Evolutionary conservation across 208 protist genomes (phyloP), one percentile per base, ranked within the genome.

Genomic region (Borovskyia barvae): DNA sequence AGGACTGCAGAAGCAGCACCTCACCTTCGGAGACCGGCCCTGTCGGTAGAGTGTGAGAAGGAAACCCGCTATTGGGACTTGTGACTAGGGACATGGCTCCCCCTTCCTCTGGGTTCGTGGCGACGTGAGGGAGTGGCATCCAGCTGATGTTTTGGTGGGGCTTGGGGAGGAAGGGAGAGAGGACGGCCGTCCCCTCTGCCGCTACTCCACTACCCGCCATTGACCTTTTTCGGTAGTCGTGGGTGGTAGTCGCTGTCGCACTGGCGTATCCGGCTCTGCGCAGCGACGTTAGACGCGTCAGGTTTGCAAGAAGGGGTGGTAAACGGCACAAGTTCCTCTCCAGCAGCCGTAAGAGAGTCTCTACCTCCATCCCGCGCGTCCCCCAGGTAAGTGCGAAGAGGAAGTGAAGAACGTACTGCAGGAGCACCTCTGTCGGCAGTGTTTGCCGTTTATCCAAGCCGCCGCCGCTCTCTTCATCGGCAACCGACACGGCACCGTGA

Each of bases 241-340:
- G n/a, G n/a, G 47, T 20, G 11, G 15, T 39, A 25, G 9, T 15
- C 7, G 35, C 26, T 26, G 40, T 2, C 47, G 67, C 55, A 40
- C 72, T 80, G 2, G 64, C 78, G 43, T 60, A 67, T 17, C 71
- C 65, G 24, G 57, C 64, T 24, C 29, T 48, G 37, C 52, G 53
- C 47, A 85, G 47, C 54, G 80, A 70, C 28, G 57, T 51, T 9
- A 78, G 50, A 48, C 79, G 74, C n/a, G 75, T 42, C 42, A 85
- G 59, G 49, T 82, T 69, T 28, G 66, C 47, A 30, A 94, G 71
- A 11, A 94, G 80, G 5, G 76, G 64, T 5, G 64, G 74, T 33
- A 94, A 72, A 2, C 82, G 83, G 9, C 84, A 81, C 36, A 94
- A 72, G 50, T 88, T 86, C 41, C 82, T 73, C 66, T 94, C 87